Conservation (phyloP, 164 flowering plant genomes). For the Piper longum region DNA sequence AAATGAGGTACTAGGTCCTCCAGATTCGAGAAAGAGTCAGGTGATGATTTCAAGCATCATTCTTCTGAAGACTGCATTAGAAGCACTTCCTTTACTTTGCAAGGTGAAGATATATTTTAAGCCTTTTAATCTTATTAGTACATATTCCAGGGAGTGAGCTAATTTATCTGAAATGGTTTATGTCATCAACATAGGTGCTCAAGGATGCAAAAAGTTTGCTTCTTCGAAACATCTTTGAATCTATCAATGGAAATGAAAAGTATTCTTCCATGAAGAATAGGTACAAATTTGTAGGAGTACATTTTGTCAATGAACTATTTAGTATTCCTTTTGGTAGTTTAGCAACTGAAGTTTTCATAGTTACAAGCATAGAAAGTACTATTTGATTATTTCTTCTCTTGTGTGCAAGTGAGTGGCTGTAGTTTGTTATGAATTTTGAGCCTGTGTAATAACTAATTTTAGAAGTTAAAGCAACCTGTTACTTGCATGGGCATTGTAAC, state of each 20-base stretch:
- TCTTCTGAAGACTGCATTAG: conserved; percentile 90
- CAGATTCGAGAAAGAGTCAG: conserved; percentile 72
- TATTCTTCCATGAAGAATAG: conserved; percentile 64
- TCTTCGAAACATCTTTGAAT: conserved; percentile 65
- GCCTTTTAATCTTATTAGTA: not conserved
- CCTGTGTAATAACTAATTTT: not conserved
- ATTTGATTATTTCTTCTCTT: not conserved
- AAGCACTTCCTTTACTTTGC: conserved; percentile 80
- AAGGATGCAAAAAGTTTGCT: conserved; percentile 86
- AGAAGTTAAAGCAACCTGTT: not conserved
- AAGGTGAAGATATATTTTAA: conserved; percentile 29
- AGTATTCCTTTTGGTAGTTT: not conserved
- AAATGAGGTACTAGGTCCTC: conserved; percentile 42
- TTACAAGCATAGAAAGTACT: not conserved
- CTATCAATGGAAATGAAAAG: conserved; percentile 78
- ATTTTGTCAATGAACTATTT: too few relatives aligned
- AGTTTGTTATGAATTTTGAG: not conserved
- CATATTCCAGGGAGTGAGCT: not conserved
- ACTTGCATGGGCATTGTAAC: not conserved
- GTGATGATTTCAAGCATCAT: conserved; percentile 76
- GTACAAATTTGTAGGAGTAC: conserved; percentile 17
- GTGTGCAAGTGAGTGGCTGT: not conserved
- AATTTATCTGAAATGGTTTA: not conserved
- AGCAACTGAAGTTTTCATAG: not conserved
- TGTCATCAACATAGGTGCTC: conserved; percentile 44